Percentiles rank a stretch among this genome's conserved stretches.
Evolutionary conservation across 352 stramenopile genomes (phyloP).

Genomic region (Globisporangium viniferum): DNA sequence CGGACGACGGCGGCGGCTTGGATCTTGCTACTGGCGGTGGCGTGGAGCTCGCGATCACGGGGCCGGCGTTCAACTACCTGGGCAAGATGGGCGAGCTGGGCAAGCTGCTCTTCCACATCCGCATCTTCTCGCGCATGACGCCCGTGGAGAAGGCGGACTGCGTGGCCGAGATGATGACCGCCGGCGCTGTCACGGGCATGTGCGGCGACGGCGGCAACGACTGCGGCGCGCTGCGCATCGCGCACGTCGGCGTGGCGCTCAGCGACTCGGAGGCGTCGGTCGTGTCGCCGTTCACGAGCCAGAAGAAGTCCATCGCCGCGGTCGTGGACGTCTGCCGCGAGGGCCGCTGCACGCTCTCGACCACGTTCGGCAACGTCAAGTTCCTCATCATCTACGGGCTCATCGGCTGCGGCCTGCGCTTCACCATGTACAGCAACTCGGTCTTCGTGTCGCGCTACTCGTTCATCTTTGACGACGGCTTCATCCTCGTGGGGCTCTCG

Average conservation of each 20-base stretch:
- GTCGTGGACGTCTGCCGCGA: constrained; percentile 85
- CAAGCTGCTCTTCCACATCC: constrained; percentile 36
- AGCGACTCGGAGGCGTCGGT: constrained; percentile 73
- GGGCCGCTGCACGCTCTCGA: constrained; percentile 82
- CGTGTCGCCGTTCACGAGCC: constrained; percentile 84
- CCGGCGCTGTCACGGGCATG: constrained; percentile 47
- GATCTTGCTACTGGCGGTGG: constrained; percentile 4
- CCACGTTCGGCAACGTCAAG: constrained; percentile 83
- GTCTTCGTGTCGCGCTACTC: constrained; percentile 72
- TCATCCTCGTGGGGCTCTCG: constrained; percentile 61
- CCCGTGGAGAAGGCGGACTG: constrained; percentile 38
- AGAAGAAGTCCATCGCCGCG: constrained; percentile 68
- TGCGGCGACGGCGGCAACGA: constrained; percentile 74
- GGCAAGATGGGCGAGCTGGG: constrained; percentile 25
- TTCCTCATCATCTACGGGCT: constrained; percentile 89
- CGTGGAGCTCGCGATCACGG: constrained; percentile 42
- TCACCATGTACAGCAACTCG: constrained; percentile 67
- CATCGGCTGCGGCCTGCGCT: constrained; percentile 57
- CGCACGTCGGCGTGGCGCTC: constrained; percentile 76
- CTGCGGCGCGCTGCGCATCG: constrained; percentile 70
- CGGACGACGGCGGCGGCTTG: background rate
- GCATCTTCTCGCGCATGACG: constrained; percentile 54
- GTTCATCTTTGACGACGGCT: constrained; percentile 68
- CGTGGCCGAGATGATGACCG: constrained; percentile 37
- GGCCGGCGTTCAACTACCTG: constrained; percentile 33